Base-by-base conservation (phyloP, 495 filamentous ascomycete genomes). In the Parachaetomium inaequale region DNA sequence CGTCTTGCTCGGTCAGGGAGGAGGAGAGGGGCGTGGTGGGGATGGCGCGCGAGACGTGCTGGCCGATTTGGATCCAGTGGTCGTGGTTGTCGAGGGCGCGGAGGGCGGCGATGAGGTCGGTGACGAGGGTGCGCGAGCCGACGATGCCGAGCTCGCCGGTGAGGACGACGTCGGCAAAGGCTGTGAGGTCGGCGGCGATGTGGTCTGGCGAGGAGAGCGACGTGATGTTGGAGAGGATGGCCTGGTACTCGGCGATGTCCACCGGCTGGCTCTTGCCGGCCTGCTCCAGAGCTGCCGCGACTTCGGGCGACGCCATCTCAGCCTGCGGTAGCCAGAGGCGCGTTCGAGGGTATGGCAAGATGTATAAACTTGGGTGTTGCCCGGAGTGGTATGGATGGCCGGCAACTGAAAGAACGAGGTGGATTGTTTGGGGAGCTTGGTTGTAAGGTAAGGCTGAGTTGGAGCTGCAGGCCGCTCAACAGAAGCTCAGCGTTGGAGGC, bases 1-100 rank as follows among this genome's bases (percentile, higher is more conserved):
- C 90, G 62, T 89, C 85, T 73, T 97, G 91, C 74, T 98, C 95
- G 68, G 90, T 90, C 5, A 89, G 91, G 4, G 59, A 88, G 78
- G 66, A 87, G 79, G 69, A 83, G 82, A 54, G 70, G 15, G 72
- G 43, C 5, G 61, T 29, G 52, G 54, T 63, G 19, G 82, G 78
- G 32, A 96, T 81, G 40, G 85, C 77, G 47, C 81, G 78, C 40
- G 93, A 78, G 29, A 88, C 84, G 66, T 87, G 82, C 60, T 84
- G 80, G 59, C 89, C 90, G 36, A 89, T 85, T 63, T 83, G 82
- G 63, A 93, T 86, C 72, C 84, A 85, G 42, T 87, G 74, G 53
- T 88, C 81, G 36, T 78, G 61, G 55, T 84, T 74, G 19, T 76
- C 66, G 62, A 91, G 78, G 3, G 81, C 69, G 40, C 79, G 77